These are phyloP conservation scores for Lenwebbia sp. DNA, from an alignment of 345 rosid species.

Conservation along the genomic window DNA sequence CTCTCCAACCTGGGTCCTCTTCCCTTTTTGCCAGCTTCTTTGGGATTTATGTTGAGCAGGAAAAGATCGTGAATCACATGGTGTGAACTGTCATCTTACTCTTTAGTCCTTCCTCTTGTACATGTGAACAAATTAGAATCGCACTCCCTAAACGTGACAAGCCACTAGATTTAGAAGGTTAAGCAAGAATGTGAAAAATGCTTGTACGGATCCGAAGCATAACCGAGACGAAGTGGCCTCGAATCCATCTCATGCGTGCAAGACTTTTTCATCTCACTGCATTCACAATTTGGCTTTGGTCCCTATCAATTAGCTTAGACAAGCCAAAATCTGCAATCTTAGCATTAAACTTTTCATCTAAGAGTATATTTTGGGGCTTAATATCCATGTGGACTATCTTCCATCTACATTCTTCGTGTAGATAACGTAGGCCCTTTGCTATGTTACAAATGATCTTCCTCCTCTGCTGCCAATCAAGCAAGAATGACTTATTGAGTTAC, in stretches of 20 bases:
- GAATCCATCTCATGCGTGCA: background rate
- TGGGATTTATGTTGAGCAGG: background rate
- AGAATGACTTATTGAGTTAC: background rate
- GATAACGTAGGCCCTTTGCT: background rate
- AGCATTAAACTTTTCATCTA: background rate
- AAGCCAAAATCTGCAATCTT: conserved; percentile 1
- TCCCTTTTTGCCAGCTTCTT: background rate
- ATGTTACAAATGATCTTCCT: background rate
- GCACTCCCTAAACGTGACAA: background rate
- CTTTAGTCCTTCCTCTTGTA: background rate
- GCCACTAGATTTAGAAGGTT: background rate
- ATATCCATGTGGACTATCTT: conserved; percentile 2
- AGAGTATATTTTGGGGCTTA: conserved; percentile 1
- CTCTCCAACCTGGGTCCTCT: background rate
- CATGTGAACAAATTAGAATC: background rate
- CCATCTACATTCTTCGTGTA: background rate
- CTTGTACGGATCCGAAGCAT: background rate
- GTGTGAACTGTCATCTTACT: background rate
- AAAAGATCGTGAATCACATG: background rate
- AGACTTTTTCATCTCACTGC: background rate
- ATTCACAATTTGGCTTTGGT: background rate
- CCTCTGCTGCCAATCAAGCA: background rate
- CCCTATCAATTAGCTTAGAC: conserved; percentile 1
- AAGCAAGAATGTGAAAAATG: background rate
- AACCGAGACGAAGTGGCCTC: background rate